Percentiles rank a stretch among this genome's conserved stretches.
phyloP scores from a whole-genome alignment of 345 rosid genomes.

The Acer yangbiense region DNA sequence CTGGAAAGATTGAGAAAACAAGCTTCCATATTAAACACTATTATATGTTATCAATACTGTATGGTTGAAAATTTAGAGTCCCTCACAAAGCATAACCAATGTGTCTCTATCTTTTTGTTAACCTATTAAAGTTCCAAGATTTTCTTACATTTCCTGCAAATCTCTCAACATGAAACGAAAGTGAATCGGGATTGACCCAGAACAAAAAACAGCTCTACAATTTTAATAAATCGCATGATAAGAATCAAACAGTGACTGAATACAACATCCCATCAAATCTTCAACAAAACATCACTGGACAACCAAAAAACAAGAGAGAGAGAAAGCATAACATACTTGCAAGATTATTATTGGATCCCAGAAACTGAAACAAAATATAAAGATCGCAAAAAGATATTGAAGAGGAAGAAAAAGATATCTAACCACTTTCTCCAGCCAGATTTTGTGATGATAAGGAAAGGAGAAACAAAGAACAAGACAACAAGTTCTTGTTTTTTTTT shows the following conservation, averaged over 20 bases:
- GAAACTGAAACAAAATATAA: not conserved
- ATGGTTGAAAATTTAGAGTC: not conserved
- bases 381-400: not conserved
- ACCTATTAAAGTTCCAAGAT: not conserved
- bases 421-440: constrained; percentile 25
- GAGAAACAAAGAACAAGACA: not conserved
- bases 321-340: too few species aligned
- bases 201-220: not conserved
- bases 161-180: not conserved
- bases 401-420: not conserved
- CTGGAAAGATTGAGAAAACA: not conserved
- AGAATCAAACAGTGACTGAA: not conserved
- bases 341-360: too few species aligned
- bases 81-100: not conserved
- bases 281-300: not conserved
- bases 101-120: not conserved
- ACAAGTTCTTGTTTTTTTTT: not conserved
- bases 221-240: not conserved
- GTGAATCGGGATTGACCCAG: not conserved
- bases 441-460: constrained; percentile 15
- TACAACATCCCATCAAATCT: not conserved
- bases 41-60: too few species aligned
- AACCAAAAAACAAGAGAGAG: too few species aligned
- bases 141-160: not conserved
- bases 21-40: too few species aligned